Conservation (phyloP, 2,329 filamentous ascomycete genomes). For the Drechslerella coelobrocha region DNA sequence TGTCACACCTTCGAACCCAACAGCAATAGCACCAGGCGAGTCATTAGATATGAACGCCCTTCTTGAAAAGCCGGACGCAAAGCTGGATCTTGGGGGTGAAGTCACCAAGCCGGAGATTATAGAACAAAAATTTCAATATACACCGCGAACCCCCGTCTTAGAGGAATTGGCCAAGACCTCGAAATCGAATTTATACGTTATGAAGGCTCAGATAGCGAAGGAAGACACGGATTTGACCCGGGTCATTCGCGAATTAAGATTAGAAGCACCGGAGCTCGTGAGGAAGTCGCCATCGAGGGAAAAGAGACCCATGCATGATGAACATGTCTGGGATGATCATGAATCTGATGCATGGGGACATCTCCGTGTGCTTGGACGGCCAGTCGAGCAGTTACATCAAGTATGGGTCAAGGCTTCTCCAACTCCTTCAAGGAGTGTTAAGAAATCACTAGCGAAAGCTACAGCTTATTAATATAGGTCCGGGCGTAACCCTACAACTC, state of each 20-base stretch:
- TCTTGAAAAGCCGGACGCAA: slow-evolving; percentile 70
- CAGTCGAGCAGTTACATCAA: slow-evolving; percentile 6
- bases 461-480: too few relatives aligned
- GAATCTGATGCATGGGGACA: slow-evolving; percentile 13
- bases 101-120: slow-evolving; percentile 64
- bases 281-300: slow-evolving; percentile 26
- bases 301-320: slow-evolving; percentile 13
- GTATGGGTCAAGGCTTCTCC: slow-evolving; percentile 14
- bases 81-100: slow-evolving; percentile 11
- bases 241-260: slow-evolving; percentile 70
- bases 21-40: slow-evolving; percentile 81
- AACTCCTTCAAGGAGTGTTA: neutral
- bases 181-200: slow-evolving; percentile 66
- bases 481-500: too few relatives aligned
- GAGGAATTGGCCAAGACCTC: slow-evolving; percentile 64
- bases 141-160: slow-evolving; percentile 79
- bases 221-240: slow-evolving; percentile 73
- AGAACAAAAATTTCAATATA: slow-evolving; percentile 69
- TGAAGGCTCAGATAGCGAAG: slow-evolving; percentile 81
- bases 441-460: too few relatives aligned
- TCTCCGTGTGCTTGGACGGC: slow-evolving; percentile 7
- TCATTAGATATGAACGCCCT: slow-evolving; percentile 82
- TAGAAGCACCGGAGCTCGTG: slow-evolving; percentile 54
- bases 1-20: slow-evolving; percentile 82
- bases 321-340: slow-evolving; percentile 21